phyloP scores from a whole-genome alignment of 2,329 filamentous ascomycete species.

The Diplodia mutila region DNA sequence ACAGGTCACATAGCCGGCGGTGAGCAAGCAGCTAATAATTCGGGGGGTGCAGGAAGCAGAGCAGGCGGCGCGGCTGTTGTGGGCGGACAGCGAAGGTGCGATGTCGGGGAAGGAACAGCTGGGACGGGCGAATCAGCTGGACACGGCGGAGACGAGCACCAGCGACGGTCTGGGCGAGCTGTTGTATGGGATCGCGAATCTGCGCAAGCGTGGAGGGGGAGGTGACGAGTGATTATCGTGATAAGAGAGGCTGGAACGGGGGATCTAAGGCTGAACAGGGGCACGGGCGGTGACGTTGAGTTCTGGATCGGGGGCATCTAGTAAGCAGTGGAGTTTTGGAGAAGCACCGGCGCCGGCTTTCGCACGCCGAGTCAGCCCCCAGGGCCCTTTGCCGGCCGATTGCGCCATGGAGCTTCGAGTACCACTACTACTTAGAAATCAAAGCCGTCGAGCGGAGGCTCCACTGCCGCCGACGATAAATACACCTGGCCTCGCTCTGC shows the following conservation, averaged over 20 bases:
- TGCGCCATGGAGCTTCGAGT: slow-evolving; percentile 27
- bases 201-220: slow-evolving; percentile 53
- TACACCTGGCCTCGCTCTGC: slow-evolving; percentile 3
- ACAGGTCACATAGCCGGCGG: slow-evolving; percentile 8
- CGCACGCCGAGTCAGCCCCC: neutral
- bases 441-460: slow-evolving; percentile 1
- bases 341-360: slow-evolving; percentile 15
- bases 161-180: slow-evolving; percentile 37
- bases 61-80: slow-evolving; percentile 1
- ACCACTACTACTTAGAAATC: slow-evolving; percentile 26
- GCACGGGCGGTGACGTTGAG: slow-evolving; percentile 10
- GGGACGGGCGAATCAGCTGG: slow-evolving; percentile 29
- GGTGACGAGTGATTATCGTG: slow-evolving; percentile 36
- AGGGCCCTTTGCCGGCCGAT: slow-evolving; percentile 20
- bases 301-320: slow-evolving; percentile 20
- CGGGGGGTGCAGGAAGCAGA: slow-evolving; percentile 5
- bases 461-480: slow-evolving; percentile 21
- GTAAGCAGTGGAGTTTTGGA: slow-evolving; percentile 20
- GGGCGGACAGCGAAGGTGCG: neutral
- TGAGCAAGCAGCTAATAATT: slow-evolving; percentile 21
- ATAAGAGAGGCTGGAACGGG: slow-evolving; percentile 16
- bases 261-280: slow-evolving; percentile 8
- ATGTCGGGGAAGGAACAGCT: slow-evolving; percentile 17
- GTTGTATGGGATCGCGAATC: slow-evolving; percentile 53
- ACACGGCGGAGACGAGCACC: slow-evolving; percentile 31